Conservation (phyloP, 768 basidiomycete species). For the Lepiota brunneoincarnata region DNA sequence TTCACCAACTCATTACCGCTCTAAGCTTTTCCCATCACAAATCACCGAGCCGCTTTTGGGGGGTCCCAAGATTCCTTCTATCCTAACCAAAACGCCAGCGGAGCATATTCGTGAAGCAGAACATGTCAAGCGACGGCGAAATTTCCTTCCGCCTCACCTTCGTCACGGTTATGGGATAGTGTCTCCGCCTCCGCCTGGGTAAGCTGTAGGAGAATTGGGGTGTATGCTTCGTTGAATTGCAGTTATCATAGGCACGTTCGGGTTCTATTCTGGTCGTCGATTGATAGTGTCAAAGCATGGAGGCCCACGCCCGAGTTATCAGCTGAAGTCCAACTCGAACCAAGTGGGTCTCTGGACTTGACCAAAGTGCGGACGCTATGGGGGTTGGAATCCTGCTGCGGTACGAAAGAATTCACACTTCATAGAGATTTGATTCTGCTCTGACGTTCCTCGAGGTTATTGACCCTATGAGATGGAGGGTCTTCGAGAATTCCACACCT, state of each 20-base stretch:
- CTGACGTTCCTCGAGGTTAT: not conserved
- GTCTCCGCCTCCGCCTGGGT: constrained; percentile 3
- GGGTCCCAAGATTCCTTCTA: not conserved
- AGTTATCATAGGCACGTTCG: not conserved
- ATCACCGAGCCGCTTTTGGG: not conserved
- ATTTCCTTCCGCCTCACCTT: not conserved
- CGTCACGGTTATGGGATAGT: not conserved
- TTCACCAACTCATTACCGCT: constrained; percentile 1
- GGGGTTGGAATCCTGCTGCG: constrained; percentile 2
- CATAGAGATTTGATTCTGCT: not conserved
- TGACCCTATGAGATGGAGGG: constrained; percentile 6
- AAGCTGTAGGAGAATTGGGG: not conserved
- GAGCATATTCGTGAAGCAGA: constrained; percentile 9
- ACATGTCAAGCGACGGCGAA: not conserved
- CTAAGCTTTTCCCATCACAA: constrained; percentile 2
- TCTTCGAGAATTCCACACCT: constrained; percentile 1
- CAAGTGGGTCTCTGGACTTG: constrained; percentile 7
- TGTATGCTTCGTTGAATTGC: not conserved
- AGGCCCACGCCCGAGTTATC: constrained; percentile 4
- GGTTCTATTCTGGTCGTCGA: constrained; percentile 7
- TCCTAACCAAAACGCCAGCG: constrained; percentile 6
- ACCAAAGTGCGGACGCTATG: not conserved
- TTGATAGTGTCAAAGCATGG: not conserved
- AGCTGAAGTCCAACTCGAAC: constrained; percentile 2
- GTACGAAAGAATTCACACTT: not conserved